Evolutionary conservation across 75 land plant species (phyloP).

Genomic region (Isoetes taiwanensis): DNA sequence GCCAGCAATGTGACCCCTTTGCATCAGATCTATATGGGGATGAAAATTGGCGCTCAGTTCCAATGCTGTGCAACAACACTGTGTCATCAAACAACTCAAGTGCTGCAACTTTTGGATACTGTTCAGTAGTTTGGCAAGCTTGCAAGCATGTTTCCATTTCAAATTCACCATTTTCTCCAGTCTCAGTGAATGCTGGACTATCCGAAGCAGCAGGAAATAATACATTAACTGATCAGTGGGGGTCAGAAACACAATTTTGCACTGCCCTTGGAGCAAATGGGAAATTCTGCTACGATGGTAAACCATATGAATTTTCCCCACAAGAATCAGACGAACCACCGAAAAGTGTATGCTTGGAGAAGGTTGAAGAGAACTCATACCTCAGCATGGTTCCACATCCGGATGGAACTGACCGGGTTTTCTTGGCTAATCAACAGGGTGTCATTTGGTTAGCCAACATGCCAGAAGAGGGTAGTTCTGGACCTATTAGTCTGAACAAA

Average conservation of each 20-base stretch:
- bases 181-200: constrained; percentile 10
- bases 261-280: constrained; percentile 37
- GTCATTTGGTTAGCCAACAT: constrained; percentile 54
- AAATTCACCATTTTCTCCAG: constrained; percentile 61
- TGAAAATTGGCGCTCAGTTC: constrained; percentile 23
- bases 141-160: constrained; percentile 50
- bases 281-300: constrained; percentile 53
- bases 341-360: constrained; percentile 60
- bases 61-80: constrained; percentile 62
- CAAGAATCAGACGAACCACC: constrained; percentile 28
- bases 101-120: constrained; percentile 31
- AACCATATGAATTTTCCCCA: constrained; percentile 14
- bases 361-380: constrained; percentile 43
- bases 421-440: constrained; percentile 55
- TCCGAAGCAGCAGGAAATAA: constrained; percentile 10
- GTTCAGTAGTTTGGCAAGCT: constrained; percentile 56
- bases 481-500: constrained; percentile 30
- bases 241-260: constrained; percentile 50
- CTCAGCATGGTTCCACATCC: constrained; percentile 73
- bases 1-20: constrained; percentile 73
- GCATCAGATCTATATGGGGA: constrained; percentile 51
- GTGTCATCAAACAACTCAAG: constrained; percentile 11
- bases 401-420: constrained; percentile 76
- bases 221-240: constrained; percentile 37
- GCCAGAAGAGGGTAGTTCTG: constrained; percentile 44